Percentiles rank a stretch among this genome's conserved stretches.
These are phyloP conservation scores for Cinchona pubescens DNA, from an alignment of 257 asterid species.

Conservation along the genomic window DNA sequence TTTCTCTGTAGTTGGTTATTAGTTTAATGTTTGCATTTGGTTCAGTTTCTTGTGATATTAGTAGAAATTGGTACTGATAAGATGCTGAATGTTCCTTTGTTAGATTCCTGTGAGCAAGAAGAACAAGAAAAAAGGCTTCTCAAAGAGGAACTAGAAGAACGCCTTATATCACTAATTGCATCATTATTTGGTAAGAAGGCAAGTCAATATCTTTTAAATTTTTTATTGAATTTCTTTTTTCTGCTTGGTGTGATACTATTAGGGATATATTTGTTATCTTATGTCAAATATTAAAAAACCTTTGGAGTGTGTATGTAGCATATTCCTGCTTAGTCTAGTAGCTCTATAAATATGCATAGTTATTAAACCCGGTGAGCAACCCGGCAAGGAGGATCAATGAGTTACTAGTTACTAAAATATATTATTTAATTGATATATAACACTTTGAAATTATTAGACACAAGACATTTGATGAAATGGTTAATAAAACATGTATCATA, in stretches of 20 bases:
- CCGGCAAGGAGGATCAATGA: too few relatives aligned
- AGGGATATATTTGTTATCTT: not conserved
- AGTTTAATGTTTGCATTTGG: not conserved
- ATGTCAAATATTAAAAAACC: not conserved
- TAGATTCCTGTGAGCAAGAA: slow-evolving; percentile 94
- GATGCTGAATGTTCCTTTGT: not conserved
- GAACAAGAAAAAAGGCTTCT: slow-evolving; percentile 62
- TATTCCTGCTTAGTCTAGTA: not conserved
- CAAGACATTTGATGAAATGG: too few relatives aligned
- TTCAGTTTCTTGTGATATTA: not conserved
- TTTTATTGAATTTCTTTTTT: too few relatives aligned
- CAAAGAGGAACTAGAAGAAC: slow-evolving; percentile 91
- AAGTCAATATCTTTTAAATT: slow-evolving; percentile 16
- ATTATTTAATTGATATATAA: too few relatives aligned
- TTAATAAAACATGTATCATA: too few relatives aligned
- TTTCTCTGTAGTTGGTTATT: not conserved
- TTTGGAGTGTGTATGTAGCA: not conserved
- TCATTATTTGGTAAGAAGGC: slow-evolving; percentile 85
- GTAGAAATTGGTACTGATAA: not conserved
- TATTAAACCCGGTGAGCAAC: too few relatives aligned
- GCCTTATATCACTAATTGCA: slow-evolving; percentile 81
- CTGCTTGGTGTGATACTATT: not conserved
- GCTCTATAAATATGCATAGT: too few relatives aligned
- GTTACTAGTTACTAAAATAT: too few relatives aligned
- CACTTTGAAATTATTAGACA: too few relatives aligned